Evolutionary conservation across 140 eudicot species (phyloP), one percentile per base, ranked within the genome.

Genomic region (Ambrosia hybrid): DNA sequence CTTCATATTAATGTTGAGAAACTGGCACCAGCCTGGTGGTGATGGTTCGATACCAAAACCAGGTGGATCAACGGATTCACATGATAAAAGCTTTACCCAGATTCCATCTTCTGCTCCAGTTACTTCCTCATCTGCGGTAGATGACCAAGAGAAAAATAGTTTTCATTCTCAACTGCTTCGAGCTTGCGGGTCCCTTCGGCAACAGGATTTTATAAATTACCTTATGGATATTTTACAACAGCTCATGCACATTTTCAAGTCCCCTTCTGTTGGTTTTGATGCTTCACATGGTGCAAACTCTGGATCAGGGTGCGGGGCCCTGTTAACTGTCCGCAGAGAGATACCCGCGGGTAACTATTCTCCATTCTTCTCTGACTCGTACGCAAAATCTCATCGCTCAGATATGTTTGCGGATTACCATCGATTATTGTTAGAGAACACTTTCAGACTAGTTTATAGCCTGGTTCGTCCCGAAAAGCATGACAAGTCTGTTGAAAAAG

Each of bases 141-240:
- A 83, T 77, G 89, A 87, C 58, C 89, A 80, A 66, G 99, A 95
- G 73, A 95, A 91, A 71, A 88, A 73, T 74, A 96, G 91, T 57
- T 91, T 81, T 41, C 72, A 84, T 43, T 79, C 96, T 51, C 96
- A 92, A 76, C 86, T 95, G 61, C 87, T 83, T 83, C 90, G 85
- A 45, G 99, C 99, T 52, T 95, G 97, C 13, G 91, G 89, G 58
- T 56, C 83, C 68, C 95, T 95, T 65, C 83, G 99, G 84, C 99
- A 95, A 73, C 99, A 95, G 76, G 88, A 81, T 36, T 86, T 95
- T 68, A 70, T 91, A 13, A 88, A 88, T 67, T 95, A 91, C 83
- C 95, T 95, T 11, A 91, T 91, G 99, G 97, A 95, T 81, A 88
- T 95, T 56, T 71, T 95, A 83, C 96, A 91, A 81, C 97, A 91